Conservation (phyloP, 2,329 filamentous ascomycete genomes). For the Ophiostoma tasmaniense region DNA sequence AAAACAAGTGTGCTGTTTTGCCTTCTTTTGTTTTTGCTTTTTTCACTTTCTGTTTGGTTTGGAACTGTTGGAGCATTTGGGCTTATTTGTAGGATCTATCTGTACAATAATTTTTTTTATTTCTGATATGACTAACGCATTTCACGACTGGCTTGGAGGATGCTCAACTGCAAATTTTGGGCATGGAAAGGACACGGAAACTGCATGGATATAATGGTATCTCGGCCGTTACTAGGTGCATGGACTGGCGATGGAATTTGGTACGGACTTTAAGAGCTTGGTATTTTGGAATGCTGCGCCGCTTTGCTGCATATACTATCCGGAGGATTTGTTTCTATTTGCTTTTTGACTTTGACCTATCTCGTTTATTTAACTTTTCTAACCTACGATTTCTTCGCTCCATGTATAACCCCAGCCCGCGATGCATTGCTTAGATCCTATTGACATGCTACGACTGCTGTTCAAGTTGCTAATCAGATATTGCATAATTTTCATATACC, state of each 20-base stretch:
- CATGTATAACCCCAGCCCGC: no score
- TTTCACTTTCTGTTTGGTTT: background rate
- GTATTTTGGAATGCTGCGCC: background rate
- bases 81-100: background rate
- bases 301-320: background rate
- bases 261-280: background rate
- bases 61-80: background rate
- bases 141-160: background rate
- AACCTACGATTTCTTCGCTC: no score
- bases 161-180: background rate
- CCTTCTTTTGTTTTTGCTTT: background rate
- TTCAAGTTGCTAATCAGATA: no score
- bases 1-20: background rate
- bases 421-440: no score
- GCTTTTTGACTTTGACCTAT: no score
- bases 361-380: no score
- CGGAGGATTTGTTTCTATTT: background rate
- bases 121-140: background rate
- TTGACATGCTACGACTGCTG: no score
- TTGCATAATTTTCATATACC: no score
- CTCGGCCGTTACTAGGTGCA: background rate
- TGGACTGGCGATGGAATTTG: background rate
- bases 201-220: background rate
- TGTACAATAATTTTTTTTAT: background rate
- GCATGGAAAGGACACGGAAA: background rate